Evolutionary conservation across 2,329 filamentous ascomycete genomes (phyloP).

Genomic region (Aspergillaceae sp.): DNA sequence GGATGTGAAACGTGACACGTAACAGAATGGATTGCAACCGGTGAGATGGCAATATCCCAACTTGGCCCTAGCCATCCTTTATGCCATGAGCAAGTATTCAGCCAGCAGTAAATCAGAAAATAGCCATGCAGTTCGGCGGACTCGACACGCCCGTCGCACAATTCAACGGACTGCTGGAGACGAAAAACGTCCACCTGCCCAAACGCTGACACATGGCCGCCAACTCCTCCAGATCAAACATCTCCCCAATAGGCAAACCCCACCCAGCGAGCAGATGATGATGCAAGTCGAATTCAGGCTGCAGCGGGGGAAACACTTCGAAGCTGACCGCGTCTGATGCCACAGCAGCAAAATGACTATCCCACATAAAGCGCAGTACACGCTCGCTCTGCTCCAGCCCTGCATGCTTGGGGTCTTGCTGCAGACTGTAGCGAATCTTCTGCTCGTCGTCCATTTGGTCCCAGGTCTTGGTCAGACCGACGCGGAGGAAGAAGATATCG

Average conservation of each 20-base stretch:
- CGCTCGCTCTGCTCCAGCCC: slow-evolving; percentile 33
- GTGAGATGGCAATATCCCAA: no score
- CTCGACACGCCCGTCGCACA: slow-evolving; percentile 32
- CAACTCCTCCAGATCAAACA: slow-evolving; percentile 33
- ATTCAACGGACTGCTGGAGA: slow-evolving; percentile 34
- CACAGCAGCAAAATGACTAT: slow-evolving; percentile 50
- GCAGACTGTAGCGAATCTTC: slow-evolving; percentile 22
- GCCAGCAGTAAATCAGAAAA: slow-evolving; percentile 20
- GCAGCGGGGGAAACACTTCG: slow-evolving; percentile 41
- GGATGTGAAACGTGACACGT: no score
- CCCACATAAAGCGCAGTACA: slow-evolving; percentile 51
- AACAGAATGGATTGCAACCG: no score
- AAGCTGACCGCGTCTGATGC: slow-evolving; percentile 53
- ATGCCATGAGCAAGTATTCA: no score
- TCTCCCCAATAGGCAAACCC: slow-evolving; percentile 33
- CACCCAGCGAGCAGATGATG: slow-evolving; percentile 30
- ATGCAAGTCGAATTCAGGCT: slow-evolving; percentile 28
- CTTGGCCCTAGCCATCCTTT: no score
- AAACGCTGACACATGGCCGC: slow-evolving; percentile 24
- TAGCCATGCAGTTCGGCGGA: slow-evolving; percentile 37
- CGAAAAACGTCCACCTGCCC: slow-evolving; percentile 30
- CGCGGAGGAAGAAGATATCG: slow-evolving; percentile 33
- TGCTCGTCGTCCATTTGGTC: slow-evolving; percentile 20
- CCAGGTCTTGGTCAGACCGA: slow-evolving; percentile 30
- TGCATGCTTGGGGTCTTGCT: slow-evolving; percentile 24